phyloP scores from a whole-genome alignment of 352 stramenopile genomes.

The Saprolegnia parasitica region DNA sequence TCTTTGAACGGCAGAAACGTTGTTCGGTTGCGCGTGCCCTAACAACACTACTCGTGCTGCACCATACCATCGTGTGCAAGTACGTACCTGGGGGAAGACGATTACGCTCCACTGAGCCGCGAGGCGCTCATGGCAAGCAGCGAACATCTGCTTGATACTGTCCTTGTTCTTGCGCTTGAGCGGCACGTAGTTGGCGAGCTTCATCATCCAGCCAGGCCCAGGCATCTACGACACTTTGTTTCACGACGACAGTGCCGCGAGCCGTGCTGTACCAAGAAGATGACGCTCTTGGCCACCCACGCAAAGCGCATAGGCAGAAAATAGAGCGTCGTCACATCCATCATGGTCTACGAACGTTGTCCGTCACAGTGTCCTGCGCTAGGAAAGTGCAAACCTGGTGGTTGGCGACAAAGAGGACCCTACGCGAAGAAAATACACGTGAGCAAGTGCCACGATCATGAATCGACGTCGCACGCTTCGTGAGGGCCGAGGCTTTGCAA shows the following conservation, averaged over 20 bases:
- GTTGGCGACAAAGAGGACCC: conserved; percentile 13
- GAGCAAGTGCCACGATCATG: too few species aligned
- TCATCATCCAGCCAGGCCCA: conserved; percentile 23
- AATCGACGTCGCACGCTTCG: not conserved
- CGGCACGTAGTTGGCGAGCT: conserved; percentile 27
- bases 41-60: not conserved
- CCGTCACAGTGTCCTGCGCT: not conserved
- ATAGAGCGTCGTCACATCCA: conserved; percentile 23
- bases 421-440: too few species aligned
- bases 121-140: not conserved
- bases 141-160: conserved; percentile 12
- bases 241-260: not conserved
- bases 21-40: conserved; percentile 14
- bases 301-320: conserved; percentile 7
- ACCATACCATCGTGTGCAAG: not conserved
- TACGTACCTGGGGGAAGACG: conserved; percentile 24
- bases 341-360: conserved; percentile 17
- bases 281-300: conserved; percentile 24
- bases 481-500: not conserved
- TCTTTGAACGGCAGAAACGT: conserved; percentile 24
- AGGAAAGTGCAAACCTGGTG: conserved; percentile 12
- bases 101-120: not conserved
- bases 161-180: conserved; percentile 23
- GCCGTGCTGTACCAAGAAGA: conserved; percentile 8
- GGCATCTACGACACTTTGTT: not conserved